Evolutionary conservation across 2,329 filamentous ascomycete species (phyloP).

Genomic region (Tolypocladium album): DNA sequence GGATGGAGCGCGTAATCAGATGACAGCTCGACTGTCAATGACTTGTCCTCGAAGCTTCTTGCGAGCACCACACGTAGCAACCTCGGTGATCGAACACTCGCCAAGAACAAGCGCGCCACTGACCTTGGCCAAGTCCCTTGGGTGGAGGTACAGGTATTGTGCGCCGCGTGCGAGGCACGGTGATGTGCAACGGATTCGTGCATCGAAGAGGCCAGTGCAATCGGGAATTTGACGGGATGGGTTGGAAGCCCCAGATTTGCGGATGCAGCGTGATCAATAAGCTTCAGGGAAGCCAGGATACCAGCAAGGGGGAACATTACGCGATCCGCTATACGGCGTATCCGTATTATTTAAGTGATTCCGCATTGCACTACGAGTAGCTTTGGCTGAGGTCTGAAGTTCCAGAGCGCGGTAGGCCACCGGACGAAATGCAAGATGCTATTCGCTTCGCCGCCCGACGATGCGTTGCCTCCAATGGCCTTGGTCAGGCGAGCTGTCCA

Average conservation of each 20-base stretch:
- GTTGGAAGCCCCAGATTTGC: background rate
- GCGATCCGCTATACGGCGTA: background rate
- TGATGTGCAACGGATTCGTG: background rate
- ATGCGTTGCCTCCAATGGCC: background rate
- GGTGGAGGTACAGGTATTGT: background rate
- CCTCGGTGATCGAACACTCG: too few species aligned
- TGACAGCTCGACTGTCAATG: background rate
- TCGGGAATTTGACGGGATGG: background rate
- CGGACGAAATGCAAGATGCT: background rate
- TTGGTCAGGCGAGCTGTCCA: background rate
- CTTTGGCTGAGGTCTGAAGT: background rate
- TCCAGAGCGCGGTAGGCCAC: background rate
- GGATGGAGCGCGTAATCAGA: background rate
- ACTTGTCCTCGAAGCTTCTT: background rate
- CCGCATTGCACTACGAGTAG: background rate
- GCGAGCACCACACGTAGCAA: too few species aligned
- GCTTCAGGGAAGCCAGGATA: background rate
- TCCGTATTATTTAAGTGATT: background rate
- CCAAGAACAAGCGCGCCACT: too few species aligned
- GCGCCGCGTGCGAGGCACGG: background rate
- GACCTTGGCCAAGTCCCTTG: background rate
- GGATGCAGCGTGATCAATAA: background rate
- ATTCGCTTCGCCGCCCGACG: background rate
- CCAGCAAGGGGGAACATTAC: background rate
- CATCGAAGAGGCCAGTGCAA: background rate